Evolutionary conservation across 1,284 basidiomycete genomes (phyloP).

Genomic region (Grifola frondosa): DNA sequence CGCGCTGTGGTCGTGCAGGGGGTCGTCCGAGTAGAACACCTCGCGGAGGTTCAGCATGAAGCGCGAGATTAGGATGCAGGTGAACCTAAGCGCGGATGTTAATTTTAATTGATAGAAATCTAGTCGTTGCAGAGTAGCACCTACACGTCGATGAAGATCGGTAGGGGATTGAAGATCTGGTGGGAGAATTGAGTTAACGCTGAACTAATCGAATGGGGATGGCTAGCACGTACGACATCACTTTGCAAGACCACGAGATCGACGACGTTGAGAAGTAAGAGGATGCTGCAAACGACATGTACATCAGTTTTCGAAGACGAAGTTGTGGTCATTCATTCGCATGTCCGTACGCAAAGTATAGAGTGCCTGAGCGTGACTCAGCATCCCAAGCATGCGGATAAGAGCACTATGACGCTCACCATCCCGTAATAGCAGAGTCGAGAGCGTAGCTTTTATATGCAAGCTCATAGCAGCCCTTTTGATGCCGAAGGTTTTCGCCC

Average conservation of each 20-base stretch:
- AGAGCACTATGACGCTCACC: not conserved
- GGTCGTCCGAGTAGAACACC: slow-evolving; percentile 1
- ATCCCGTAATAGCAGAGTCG: slow-evolving; percentile 11
- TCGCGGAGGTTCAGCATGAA: slow-evolving; percentile 21
- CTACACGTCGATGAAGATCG: slow-evolving; percentile 14
- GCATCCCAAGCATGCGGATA: not conserved
- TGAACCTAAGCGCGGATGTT: slow-evolving; percentile 4
- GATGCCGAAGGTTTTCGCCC: slow-evolving; percentile 16
- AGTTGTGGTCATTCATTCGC: not conserved
- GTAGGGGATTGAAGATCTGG: slow-evolving; percentile 10
- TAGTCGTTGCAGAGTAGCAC: not conserved
- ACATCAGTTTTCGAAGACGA: not conserved
- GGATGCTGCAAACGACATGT: slow-evolving; percentile 2
- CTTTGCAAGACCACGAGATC: slow-evolving; percentile 8
- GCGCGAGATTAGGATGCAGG: slow-evolving; percentile 14
- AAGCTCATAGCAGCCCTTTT: slow-evolving; percentile 1
- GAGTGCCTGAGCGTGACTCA: slow-evolving; percentile 3
- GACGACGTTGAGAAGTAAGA: slow-evolving; percentile 8
- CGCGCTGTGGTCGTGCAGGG: not conserved
- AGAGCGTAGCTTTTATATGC: slow-evolving; percentile 6
- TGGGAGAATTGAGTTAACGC: not conserved
- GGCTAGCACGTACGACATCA: slow-evolving; percentile 7
- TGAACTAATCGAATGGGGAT: not conserved
- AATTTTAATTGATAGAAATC: not conserved
- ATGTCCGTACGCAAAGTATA: slow-evolving; percentile 15